These are phyloP conservation scores for Aspergillus novoparasiticus DNA, from an alignment of 2,329 filamentous ascomycete genomes.

Conservation along the genomic window DNA sequence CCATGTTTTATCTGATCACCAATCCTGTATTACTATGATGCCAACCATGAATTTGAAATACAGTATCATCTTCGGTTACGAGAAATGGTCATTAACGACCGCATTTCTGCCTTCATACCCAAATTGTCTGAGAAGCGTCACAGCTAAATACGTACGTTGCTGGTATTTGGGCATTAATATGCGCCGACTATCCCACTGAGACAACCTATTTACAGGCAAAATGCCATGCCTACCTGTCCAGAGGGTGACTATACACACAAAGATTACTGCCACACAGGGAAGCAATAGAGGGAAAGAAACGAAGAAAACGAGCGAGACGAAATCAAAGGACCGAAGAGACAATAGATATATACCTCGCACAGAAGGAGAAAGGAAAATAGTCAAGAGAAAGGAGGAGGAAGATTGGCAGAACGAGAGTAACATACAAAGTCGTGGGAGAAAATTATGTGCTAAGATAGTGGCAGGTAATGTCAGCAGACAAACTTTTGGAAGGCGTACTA, in stretches of 20 bases:
- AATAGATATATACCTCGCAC: conserved; percentile 18
- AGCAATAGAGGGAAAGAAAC: conserved; percentile 15
- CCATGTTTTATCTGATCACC: conserved; percentile 19
- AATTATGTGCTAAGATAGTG: conserved; percentile 1
- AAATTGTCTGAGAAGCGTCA: background rate
- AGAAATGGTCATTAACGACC: background rate
- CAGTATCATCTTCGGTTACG: background rate
- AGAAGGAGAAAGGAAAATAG: conserved; percentile 11
- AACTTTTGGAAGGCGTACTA: conserved; percentile 15
- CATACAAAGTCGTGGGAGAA: conserved; percentile 9
- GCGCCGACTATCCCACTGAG: background rate
- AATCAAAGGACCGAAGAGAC: background rate
- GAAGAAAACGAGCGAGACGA: background rate
- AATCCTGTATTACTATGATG: background rate
- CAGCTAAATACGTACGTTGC: conserved; percentile 2
- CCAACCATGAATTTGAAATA: background rate
- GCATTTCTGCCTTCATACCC: background rate
- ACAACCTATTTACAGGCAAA: conserved; percentile 21
- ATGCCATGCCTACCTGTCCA: conserved; percentile 11
- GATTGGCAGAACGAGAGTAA: background rate
- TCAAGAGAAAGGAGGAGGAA: background rate
- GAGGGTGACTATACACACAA: conserved; percentile 5
- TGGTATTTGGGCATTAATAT: conserved; percentile 5
- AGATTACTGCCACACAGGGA: background rate
- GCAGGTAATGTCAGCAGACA: background rate